phyloP scores from a whole-genome alignment of 192 early-diverging fungal species.

The Coemansia sp. region DNA sequence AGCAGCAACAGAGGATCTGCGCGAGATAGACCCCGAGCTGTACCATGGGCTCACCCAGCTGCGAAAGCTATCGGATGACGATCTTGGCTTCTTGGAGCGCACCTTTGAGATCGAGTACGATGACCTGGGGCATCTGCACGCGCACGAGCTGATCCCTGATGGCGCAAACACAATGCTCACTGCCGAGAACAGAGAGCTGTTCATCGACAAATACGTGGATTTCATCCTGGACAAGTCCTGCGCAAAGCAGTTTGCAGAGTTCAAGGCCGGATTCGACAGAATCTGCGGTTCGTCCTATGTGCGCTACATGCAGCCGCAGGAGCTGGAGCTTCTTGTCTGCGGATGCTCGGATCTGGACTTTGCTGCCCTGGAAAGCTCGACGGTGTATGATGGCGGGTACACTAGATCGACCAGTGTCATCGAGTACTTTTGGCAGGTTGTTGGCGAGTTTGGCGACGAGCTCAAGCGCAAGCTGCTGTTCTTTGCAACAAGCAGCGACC shows the following conservation, averaged over 20 bases:
- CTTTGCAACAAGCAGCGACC: conserved; percentile 89
- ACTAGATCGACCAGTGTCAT: conserved; percentile 63
- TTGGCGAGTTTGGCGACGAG: conserved; percentile 76
- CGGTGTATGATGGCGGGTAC: conserved; percentile 87
- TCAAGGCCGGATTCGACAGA: conserved; percentile 75
- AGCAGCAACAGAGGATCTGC: conserved; percentile 71
- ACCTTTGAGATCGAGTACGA: conserved; percentile 82
- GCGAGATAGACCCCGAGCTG: conserved; percentile 72
- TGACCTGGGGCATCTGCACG: conserved; percentile 60
- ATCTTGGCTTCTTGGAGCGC: conserved; percentile 73
- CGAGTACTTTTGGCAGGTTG: conserved; percentile 84
- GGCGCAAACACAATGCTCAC: conserved; percentile 68
- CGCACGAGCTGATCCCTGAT: conserved; percentile 66
- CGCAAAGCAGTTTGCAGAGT: conserved; percentile 72
- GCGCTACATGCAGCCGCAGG: conserved; percentile 80
- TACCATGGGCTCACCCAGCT: conserved; percentile 76
- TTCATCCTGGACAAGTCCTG: conserved; percentile 74
- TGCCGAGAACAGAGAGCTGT: conserved; percentile 74
- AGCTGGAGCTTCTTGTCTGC: conserved; percentile 86
- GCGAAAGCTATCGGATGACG: conserved; percentile 62
- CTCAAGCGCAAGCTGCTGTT: conserved; percentile 85
- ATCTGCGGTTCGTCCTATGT: conserved; percentile 51
- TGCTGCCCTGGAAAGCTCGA: conserved; percentile 69
- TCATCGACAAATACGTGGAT: conserved; percentile 77
- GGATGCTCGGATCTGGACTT: conserved; percentile 86